Conservation (phyloP, 2,329 filamentous ascomycete genomes). For the Biscogniauxia mediterranea region DNA sequence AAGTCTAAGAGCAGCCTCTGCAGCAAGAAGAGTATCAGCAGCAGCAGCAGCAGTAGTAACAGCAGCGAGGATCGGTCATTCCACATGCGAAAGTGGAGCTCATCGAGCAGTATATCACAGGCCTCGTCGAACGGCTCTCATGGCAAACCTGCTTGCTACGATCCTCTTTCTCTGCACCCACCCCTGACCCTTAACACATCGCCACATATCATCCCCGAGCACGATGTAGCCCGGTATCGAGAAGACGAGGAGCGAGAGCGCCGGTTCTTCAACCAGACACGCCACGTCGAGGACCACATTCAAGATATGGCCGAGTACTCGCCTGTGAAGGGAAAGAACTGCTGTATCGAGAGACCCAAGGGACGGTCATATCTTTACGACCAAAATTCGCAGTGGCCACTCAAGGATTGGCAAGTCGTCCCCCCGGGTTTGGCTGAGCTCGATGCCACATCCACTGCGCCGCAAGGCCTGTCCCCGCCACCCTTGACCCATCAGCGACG, state of each 20-base stretch:
- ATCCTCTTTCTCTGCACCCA: slow-evolving; percentile 33
- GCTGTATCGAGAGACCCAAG: slow-evolving; percentile 25
- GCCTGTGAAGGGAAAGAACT: slow-evolving; percentile 27
- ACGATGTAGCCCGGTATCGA: slow-evolving; percentile 23
- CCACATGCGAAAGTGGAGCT: slow-evolving; percentile 28
- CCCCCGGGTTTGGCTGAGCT: slow-evolving; percentile 25
- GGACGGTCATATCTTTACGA: slow-evolving; percentile 31
- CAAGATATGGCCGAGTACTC: slow-evolving; percentile 26
- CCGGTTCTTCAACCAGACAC: slow-evolving; percentile 25
- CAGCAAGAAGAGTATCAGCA: slow-evolving; percentile 10
- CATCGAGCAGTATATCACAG: slow-evolving; percentile 28
- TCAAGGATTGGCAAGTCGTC: slow-evolving; percentile 34
- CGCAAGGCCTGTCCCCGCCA: slow-evolving; percentile 17
- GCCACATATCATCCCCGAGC: slow-evolving; percentile 27
- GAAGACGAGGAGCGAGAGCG: slow-evolving; percentile 27
- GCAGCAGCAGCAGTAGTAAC: slow-evolving; percentile 9
- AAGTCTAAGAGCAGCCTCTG: slow-evolving; percentile 26
- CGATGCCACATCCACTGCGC: slow-evolving; percentile 17
- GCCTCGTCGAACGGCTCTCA: slow-evolving; percentile 24
- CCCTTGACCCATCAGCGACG: slow-evolving; percentile 21
- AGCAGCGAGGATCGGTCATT: slow-evolving; percentile 17
- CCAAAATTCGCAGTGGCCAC: slow-evolving; percentile 31
- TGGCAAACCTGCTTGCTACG: slow-evolving; percentile 18
- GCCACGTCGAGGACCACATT: slow-evolving; percentile 22
- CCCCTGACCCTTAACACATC: slow-evolving; percentile 32